Evolutionary conservation across 148 eudicot genomes (phyloP).

Genomic region (Limonium bicolor): DNA sequence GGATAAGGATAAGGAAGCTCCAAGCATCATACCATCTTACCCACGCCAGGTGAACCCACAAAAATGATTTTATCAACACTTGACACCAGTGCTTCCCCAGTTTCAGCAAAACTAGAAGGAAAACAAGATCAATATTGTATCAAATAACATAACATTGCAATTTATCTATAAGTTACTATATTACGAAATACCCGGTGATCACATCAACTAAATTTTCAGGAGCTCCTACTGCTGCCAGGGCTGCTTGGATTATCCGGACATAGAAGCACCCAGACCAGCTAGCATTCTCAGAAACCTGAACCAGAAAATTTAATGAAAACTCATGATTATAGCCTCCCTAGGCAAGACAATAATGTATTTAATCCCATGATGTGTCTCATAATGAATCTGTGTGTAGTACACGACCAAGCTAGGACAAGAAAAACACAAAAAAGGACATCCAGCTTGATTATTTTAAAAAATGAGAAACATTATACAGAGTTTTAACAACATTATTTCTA

Average conservation of each 20-base stretch:
- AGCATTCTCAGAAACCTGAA: slow-evolving; percentile 93
- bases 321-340: too few species aligned
- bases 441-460: too few species aligned
- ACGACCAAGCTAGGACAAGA: too few species aligned
- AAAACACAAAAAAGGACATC: too few species aligned
- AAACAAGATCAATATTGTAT: slow-evolving; percentile 3
- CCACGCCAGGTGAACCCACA: slow-evolving; percentile 99
- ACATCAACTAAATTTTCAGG: slow-evolving; percentile 98
- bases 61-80: slow-evolving; percentile 96
- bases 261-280: slow-evolving; percentile 99
- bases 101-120: slow-evolving; percentile 80
- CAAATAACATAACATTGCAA: slow-evolving; percentile 1
- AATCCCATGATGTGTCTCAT: too few species aligned
- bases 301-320: too few species aligned
- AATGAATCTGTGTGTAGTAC: too few species aligned
- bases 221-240: slow-evolving; percentile 98
- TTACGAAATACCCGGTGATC: slow-evolving; percentile 64
- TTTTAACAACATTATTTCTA: too few species aligned
- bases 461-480: too few species aligned
- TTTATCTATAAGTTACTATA: not conserved
- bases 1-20: not conserved
- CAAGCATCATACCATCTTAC: slow-evolving; percentile 49
- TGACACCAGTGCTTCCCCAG: slow-evolving; percentile 95
- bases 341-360: too few species aligned
- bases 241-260: slow-evolving; percentile 82